Evolutionary conservation across 805 yeast genomes (phyloP).

Genomic region (Saccharomycopsis sp.): DNA sequence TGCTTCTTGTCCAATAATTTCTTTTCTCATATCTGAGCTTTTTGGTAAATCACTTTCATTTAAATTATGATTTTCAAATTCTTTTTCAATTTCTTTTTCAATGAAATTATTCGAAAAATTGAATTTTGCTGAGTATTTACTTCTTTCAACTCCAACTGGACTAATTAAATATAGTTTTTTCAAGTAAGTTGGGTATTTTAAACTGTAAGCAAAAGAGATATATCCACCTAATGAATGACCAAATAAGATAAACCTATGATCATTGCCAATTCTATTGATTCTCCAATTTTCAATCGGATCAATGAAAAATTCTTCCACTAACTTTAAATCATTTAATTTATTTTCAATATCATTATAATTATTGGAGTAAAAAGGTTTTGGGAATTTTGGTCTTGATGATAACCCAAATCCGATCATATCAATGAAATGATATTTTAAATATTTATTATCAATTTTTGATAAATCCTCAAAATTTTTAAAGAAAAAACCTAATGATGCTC

Average conservation of each 20-base stretch:
- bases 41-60: conserved; percentile 1
- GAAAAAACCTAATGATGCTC: conserved; percentile 74
- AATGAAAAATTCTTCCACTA: conserved; percentile 27
- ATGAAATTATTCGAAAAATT: conserved; percentile 2
- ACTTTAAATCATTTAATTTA: conserved; percentile 22
- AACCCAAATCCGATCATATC: conserved; percentile 57
- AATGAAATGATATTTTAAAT: conserved; percentile 46
- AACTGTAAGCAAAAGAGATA: conserved; percentile 46
- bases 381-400: conserved; percentile 40
- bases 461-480: conserved; percentile 50
- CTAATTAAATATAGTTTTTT: conserved; percentile 45
- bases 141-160: conserved; percentile 67
- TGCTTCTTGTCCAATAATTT: conserved; percentile 1
- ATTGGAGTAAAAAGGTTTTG: too few species aligned
- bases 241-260: conserved; percentile 40
- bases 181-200: conserved; percentile 43
- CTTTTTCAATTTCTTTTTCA: conserved; percentile 1
- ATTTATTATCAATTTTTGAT: conserved; percentile 39
- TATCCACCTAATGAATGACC: conserved; percentile 73
- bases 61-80: conserved; percentile 1
- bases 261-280: conserved; percentile 29
- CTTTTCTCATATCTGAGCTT: background rate
- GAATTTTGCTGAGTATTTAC: conserved; percentile 23
- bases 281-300: conserved; percentile 57
- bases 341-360: too few species aligned